Conservation (phyloP, 345 rosid genomes). For the Hibiscus trionum region DNA sequence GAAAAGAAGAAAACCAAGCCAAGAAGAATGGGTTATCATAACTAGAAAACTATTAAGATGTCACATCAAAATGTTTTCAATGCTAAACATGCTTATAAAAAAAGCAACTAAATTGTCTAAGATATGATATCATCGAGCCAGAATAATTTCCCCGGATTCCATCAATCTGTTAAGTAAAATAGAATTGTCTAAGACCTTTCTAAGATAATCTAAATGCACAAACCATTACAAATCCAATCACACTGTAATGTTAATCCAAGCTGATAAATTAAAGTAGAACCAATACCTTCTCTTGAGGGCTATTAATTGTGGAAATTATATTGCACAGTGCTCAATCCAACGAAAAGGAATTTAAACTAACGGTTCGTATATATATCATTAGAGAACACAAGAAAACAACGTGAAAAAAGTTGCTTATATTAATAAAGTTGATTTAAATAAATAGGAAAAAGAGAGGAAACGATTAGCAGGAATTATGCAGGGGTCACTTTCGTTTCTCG, state of each 20-base stretch:
- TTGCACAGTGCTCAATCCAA: neutral
- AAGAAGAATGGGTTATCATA: neutral
- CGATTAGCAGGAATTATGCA: neutral
- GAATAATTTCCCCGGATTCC: too few species aligned
- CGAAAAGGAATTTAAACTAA: neutral
- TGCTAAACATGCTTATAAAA: too few species aligned
- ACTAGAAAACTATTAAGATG: neutral
- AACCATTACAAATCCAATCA: neutral
- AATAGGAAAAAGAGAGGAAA: neutral
- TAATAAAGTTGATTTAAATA: neutral
- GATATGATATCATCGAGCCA: too few species aligned
- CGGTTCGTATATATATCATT: neutral
- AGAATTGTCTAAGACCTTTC: too few species aligned
- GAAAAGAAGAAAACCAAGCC: too few species aligned
- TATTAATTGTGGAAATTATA: neutral
- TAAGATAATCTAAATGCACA: neutral
- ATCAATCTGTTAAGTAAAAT: too few species aligned
- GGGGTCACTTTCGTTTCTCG: too few species aligned
- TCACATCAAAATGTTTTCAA: too few species aligned
- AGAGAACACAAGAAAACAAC: too few species aligned
- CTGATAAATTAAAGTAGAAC: conserved; percentile 6
- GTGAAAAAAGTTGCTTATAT: neutral
- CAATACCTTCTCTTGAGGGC: conserved; percentile 50
- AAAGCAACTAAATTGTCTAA: too few species aligned
- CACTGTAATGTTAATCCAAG: neutral